phyloP scores from a whole-genome alignment of 2,329 filamentous ascomycete genomes.

The Aurifilum marmelostoma region DNA sequence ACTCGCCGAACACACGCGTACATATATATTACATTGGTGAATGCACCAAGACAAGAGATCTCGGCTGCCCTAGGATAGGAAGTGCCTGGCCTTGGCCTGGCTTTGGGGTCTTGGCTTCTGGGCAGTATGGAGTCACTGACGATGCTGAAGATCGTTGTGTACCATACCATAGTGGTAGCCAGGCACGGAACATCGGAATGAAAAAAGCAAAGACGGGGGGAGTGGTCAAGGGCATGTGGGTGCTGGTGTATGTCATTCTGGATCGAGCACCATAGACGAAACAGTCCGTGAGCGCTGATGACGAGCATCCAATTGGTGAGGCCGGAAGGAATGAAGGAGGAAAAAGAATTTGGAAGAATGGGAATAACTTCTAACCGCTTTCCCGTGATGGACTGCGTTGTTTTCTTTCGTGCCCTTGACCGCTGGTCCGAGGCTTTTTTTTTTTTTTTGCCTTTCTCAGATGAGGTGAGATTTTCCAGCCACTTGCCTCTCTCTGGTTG shows the following conservation, averaged over 20 bases:
- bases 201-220: background rate
- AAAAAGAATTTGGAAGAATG: background rate
- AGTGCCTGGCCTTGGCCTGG: background rate
- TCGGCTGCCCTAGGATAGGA: background rate
- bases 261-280: background rate
- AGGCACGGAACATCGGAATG: background rate
- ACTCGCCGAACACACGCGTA: background rate
- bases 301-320: constrained; percentile 22
- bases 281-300: background rate
- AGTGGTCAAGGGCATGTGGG: background rate
- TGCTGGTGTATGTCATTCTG: background rate
- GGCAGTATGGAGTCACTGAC: constrained; percentile 4
- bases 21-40: background rate
- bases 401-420: constrained; percentile 13
- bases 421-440: constrained; percentile 14
- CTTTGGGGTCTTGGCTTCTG: background rate
- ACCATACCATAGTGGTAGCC: background rate
- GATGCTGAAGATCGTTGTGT: background rate
- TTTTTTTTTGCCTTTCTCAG: background rate
- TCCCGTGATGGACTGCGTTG: background rate
- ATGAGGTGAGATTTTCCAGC: constrained; percentile 9
- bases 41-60: background rate
- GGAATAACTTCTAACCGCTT: constrained; percentile 20
- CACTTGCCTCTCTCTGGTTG: background rate
- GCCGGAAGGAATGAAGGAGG: constrained; percentile 6